Evolutionary conservation across 1,139 yeast species (phyloP).

Genomic region (Hyphopichia fennica): DNA sequence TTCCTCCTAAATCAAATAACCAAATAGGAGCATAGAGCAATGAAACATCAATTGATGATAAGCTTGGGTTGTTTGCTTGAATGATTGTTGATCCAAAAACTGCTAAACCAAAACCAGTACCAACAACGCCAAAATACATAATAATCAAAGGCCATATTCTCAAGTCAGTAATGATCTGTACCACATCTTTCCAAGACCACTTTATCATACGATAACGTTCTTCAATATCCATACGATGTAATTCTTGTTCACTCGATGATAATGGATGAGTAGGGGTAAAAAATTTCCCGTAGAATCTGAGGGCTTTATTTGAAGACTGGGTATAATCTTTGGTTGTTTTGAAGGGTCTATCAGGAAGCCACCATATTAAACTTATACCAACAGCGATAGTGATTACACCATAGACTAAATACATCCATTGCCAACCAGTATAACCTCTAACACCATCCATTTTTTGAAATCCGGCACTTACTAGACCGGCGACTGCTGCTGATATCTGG

Average conservation of each 20-base stretch:
- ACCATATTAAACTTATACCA: constrained; percentile 70
- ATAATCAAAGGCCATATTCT: constrained; percentile 79
- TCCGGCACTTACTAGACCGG: constrained; percentile 85
- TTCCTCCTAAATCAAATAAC: constrained; percentile 83
- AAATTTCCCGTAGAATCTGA: constrained; percentile 19
- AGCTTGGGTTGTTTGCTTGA: constrained; percentile 57
- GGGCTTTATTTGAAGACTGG: constrained; percentile 12
- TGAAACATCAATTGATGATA: constrained; percentile 69
- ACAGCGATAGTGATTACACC: constrained; percentile 70
- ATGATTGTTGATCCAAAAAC: constrained; percentile 87
- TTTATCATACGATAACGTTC: constrained; percentile 33
- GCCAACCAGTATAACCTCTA: constrained; percentile 77
- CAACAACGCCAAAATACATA: constrained; percentile 93
- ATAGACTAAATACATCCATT: constrained; percentile 81
- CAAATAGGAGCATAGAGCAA: constrained; percentile 86
- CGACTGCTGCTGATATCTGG: constrained; percentile 81
- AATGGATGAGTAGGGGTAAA: constrained; percentile 53
- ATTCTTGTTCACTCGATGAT: constrained; percentile 47
- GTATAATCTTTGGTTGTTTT: constrained; percentile 13
- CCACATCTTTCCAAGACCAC: constrained; percentile 67
- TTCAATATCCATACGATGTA: constrained; percentile 68
- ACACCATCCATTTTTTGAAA: constrained; percentile 79
- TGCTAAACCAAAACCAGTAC: constrained; percentile 82
- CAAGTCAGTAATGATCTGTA: constrained; percentile 56
- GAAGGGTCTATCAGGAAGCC: constrained; percentile 78